A percentile compares a stretch with the other conserved stretches of the same genome.
Evolutionary conservation across 306 rosid species (phyloP).

Genomic region (Styphnolobium japonicum): DNA sequence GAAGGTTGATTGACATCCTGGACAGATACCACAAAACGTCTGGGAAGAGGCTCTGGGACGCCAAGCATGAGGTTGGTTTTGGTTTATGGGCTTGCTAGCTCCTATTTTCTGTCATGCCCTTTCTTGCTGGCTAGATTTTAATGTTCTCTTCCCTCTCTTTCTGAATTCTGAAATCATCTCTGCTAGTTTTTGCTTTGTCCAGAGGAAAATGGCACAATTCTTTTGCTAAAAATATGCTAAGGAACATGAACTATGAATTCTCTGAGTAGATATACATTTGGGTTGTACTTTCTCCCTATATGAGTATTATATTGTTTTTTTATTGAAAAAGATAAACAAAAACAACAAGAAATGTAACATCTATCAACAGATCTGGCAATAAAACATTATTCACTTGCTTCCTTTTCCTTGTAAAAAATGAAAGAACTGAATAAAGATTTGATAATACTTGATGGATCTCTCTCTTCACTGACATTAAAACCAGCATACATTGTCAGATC

Average conservation of each 20-base stretch:
- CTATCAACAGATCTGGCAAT: constrained; percentile 56
- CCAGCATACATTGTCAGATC: constrained; percentile 17
- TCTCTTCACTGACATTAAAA: neutral
- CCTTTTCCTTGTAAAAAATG: constrained; percentile 42
- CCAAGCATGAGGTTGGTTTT: constrained; percentile 71
- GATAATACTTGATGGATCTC: constrained; percentile 20
- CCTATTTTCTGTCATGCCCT: neutral
- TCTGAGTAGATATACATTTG: constrained; percentile 62
- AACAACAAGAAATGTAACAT: constrained; percentile 35
- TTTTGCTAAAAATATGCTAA: constrained; percentile 46
- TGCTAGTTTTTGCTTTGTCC: constrained; percentile 10
- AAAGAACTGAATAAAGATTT: constrained; percentile 18
- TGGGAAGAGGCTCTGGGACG: constrained; percentile 69
- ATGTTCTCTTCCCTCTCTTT: neutral
- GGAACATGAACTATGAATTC: constrained; percentile 39
- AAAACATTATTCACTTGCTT: constrained; percentile 26
- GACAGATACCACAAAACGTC: constrained; percentile 62
- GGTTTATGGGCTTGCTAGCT: neutral
- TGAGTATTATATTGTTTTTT: constrained; percentile 18
- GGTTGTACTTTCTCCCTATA: constrained; percentile 22
- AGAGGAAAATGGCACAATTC: constrained; percentile 11
- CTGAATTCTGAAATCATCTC: neutral
- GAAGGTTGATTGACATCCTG: constrained; percentile 58
- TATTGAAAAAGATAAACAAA: constrained; percentile 23
- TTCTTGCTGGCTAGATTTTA: neutral